Conservation (phyloP, 306 rosid species). For the Castanea mollissima region DNA sequence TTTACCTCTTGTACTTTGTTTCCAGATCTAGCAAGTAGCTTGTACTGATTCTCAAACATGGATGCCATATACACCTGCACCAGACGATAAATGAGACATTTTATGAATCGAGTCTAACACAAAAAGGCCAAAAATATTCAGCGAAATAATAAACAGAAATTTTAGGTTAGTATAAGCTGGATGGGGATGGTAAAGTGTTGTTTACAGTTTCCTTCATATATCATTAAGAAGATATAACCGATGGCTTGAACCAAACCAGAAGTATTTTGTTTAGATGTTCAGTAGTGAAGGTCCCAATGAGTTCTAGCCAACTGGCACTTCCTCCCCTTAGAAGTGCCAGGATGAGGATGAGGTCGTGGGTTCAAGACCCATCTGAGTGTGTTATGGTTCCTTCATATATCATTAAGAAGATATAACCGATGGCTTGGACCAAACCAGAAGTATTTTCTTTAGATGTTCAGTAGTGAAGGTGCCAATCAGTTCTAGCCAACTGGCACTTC, state of each 20-base stretch:
- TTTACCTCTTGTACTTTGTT: slow-evolving; percentile 93
- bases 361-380: no score
- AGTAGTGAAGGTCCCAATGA: not conserved
- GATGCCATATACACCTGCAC: slow-evolving; percentile 95
- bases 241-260: not conserved
- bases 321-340: no score
- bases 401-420: no score
- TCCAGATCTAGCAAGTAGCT: slow-evolving; percentile 87
- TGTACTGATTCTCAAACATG: slow-evolving; percentile 86
- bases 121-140: not conserved
- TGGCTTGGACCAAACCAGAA: not conserved
- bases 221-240: no score
- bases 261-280: not conserved
- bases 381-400: not conserved
- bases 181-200: no score
- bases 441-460: not conserved
- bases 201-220: no score
- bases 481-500: no score
- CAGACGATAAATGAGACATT: slow-evolving; percentile 8
- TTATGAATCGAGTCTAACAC: slow-evolving; percentile 21
- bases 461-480: not conserved
- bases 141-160: no score
- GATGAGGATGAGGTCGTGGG: no score
- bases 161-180: no score
- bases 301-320: no score